phyloP scores from a whole-genome alignment of 805 yeast genomes.

The Candida dendrica region DNA sequence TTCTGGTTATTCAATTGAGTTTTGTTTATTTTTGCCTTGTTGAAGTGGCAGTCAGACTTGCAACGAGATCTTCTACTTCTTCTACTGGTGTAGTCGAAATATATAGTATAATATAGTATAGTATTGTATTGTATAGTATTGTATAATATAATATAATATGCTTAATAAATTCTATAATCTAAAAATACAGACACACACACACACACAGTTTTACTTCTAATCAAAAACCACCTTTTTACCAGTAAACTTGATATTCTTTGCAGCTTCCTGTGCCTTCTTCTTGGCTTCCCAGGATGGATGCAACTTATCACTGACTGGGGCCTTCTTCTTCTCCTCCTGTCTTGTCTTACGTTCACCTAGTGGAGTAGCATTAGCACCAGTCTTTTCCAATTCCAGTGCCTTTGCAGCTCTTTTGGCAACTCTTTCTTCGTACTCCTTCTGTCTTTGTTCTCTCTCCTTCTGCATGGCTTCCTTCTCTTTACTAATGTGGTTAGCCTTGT shows the following conservation, averaged over 20 bases:
- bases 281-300: slow-evolving; percentile 99
- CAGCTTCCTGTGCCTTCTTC: slow-evolving; percentile 59
- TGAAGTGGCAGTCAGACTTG: no score
- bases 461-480: slow-evolving; percentile 49
- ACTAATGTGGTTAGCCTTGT: slow-evolving; percentile 73
- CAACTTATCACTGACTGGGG: slow-evolving; percentile 21
- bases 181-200: no score
- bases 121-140: no score
- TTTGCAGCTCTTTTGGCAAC: slow-evolving; percentile 57
- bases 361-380: slow-evolving; percentile 32
- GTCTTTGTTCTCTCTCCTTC: slow-evolving; percentile 52
- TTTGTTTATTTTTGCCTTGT: no score
- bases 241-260: slow-evolving; percentile 56
- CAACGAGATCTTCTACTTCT: no score
- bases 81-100: no score
- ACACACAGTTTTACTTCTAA: slow-evolving; percentile 11
- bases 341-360: slow-evolving; percentile 28
- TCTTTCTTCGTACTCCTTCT: slow-evolving; percentile 66
- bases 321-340: slow-evolving; percentile 8
- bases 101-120: no score
- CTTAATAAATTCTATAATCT: no score
- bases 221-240: slow-evolving; percentile 86
- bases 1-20: no score
- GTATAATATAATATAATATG: no score
- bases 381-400: slow-evolving; percentile 24